A percentile compares a stretch with the other conserved stretches of the same genome.
Conservation (phyloP, 192 early-diverging fungal genomes). For the Dimargaris xerosporica region DNA sequence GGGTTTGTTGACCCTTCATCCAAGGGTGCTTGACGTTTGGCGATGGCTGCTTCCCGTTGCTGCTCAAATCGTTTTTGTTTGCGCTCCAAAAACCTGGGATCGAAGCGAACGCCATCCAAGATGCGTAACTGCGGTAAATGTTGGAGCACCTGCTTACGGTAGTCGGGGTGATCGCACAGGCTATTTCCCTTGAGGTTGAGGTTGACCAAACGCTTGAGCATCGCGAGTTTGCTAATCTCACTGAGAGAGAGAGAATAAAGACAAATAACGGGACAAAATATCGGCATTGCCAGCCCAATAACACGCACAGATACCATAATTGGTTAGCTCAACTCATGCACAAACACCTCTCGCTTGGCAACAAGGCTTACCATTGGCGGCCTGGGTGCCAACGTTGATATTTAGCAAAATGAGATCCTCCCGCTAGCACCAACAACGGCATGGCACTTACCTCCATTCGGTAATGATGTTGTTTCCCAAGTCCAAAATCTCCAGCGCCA, state of each 20-base stretch:
- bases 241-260: constrained; percentile 11
- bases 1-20: too few relatives aligned
- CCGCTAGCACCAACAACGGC: background rate
- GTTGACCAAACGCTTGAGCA: constrained; percentile 36
- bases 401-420: too few relatives aligned
- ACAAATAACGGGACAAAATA: background rate
- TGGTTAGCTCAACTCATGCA: too few relatives aligned
- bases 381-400: too few relatives aligned
- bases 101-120: constrained; percentile 60
- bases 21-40: too few relatives aligned
- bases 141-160: constrained; percentile 38
- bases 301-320: background rate
- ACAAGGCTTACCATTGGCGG: too few relatives aligned
- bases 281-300: background rate
- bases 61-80: constrained; percentile 30
- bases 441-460: constrained; percentile 30
- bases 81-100: constrained; percentile 49
- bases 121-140: constrained; percentile 47
- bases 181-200: constrained; percentile 60
- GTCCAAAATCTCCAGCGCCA: constrained; percentile 51
- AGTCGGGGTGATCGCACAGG: constrained; percentile 31
- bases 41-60: too few relatives aligned
- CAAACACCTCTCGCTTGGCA: too few relatives aligned
- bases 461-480: constrained; percentile 50
- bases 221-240: constrained; percentile 37